Base-by-base conservation (phyloP, 768 basidiomycete species). In the Gyrodon lividus region DNA sequence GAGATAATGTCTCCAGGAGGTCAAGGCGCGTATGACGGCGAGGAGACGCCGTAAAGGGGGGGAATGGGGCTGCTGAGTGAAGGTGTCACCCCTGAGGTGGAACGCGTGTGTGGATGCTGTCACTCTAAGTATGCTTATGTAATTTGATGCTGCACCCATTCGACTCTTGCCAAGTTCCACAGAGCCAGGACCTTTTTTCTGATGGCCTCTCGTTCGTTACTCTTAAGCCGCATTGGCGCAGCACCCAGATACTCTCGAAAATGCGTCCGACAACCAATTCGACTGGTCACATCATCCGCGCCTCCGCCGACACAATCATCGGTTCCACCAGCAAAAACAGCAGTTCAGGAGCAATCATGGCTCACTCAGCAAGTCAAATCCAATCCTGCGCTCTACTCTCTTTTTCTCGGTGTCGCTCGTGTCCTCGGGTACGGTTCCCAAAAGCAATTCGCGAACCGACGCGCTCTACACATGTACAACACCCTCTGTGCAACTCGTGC, bases 341-440 rank as follows among this genome's bases (percentile, higher is more conserved):
- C 59, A 0, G 20, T 38, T 34, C 62, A 58, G 28, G 54, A 64
- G 47, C 73, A 74, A 57, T 76, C 68, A 50, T 86, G 85, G 85
- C 67, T 87, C 40, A 81, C 84, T 13, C 72, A 69, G 22, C 69
- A 72, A 59, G 72, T 86, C 45, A 73, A 78, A 57, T 59, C 72
- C 17, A 83, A 79, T 13, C 81, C 83, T 0, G 52, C 63, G 17
- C 71, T 79, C 1, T 73, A 70, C 58, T 67, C 67, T 24, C 51
- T 75, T 19, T 82, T 87, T 59, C 52, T 81, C 12, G 64, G 64
- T 0, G n/a, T 83, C 41, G 77, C 80, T 10, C 72, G 70, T 39
- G 48, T 74, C 6, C 69, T 87, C 9, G 86, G 86, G 4, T 88
- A 87, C 53, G 76, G 78, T 5, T 82, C 76, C 54, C 71, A 80